phyloP scores from a whole-genome alignment of 192 early-diverging fungal species.

The Physocladia obscura region DNA sequence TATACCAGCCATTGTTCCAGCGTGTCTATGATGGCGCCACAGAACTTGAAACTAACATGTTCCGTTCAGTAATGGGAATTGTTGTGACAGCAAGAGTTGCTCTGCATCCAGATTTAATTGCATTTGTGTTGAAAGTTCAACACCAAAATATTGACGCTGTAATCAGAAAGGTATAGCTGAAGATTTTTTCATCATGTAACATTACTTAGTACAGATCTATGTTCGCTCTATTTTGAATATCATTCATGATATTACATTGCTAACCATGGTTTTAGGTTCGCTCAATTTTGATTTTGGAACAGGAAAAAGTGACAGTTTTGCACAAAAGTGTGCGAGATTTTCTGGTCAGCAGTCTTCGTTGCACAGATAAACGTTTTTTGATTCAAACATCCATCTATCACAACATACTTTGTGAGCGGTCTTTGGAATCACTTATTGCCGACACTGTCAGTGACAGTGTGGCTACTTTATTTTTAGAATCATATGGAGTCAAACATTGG shows the following conservation, averaged over 20 bases:
- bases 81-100: background rate
- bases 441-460: background rate
- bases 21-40: background rate
- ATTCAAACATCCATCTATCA: background rate
- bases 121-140: background rate
- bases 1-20: background rate
- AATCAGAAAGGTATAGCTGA: background rate
- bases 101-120: background rate
- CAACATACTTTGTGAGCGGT: background rate
- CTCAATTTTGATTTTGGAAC: background rate
- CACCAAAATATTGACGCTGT: background rate
- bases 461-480: background rate
- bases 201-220: no score
- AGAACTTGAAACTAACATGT: background rate
- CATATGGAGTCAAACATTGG: background rate
- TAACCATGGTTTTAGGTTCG: background rate
- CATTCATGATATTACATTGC: no score
- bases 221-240: no score
- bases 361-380: background rate
- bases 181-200: background rate
- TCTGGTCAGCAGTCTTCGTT: background rate
- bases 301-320: background rate
- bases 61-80: background rate
- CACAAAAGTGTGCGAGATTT: constrained; percentile 19
- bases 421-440: background rate